Evolutionary conservation across 192 early-diverging fungal species (phyloP), one percentile per base, ranked within the genome.

Genomic region (Coemansia sp.): DNA sequence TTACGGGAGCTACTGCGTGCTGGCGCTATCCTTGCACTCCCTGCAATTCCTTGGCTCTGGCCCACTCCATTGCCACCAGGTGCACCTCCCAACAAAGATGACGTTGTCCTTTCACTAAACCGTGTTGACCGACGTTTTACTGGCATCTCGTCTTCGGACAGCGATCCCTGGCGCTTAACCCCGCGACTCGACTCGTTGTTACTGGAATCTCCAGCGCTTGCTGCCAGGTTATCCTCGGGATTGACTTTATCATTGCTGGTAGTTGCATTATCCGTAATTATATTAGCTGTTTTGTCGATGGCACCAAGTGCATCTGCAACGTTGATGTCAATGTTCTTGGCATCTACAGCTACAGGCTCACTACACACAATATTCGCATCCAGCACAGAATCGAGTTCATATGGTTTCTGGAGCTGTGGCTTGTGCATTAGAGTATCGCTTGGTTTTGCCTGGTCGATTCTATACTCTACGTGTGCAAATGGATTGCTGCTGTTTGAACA

Each of bases 61-160:
- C 31, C 10, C 8, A 33, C 21, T 15, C 34, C 25, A 26, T 52
- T 45, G 26, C n/a, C 12, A 12, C 55, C 57, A 37, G 45, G 31
- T 4, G 26, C 40, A 0, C 51, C 58, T 15, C 35, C n/a, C 16
- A 57, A 21, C 2, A 51, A 64, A 12, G 33, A 25, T 2, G 53
- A 59, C 20, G 53, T 33, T 8, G 70, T 48, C 8, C 79, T 73
- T 39, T 81, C 79, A 10, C 64, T 75, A 63, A 81, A 81, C 28
- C 79, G 58, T 20, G 73, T 67, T 28, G 79, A 81, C 31, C 79
- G 63, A n/a, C 79, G 69, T 26, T 81, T 81, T 10, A 57, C 63
- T 13, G 79, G 79, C 56, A 72, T 66, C 34, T 81, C 79, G 37
- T 81, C 79, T 16, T 70, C 73, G n/a, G 79, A 81, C 15, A 39